phyloP scores from a whole-genome alignment of 345 rosid species.

The Balakata baccata region DNA sequence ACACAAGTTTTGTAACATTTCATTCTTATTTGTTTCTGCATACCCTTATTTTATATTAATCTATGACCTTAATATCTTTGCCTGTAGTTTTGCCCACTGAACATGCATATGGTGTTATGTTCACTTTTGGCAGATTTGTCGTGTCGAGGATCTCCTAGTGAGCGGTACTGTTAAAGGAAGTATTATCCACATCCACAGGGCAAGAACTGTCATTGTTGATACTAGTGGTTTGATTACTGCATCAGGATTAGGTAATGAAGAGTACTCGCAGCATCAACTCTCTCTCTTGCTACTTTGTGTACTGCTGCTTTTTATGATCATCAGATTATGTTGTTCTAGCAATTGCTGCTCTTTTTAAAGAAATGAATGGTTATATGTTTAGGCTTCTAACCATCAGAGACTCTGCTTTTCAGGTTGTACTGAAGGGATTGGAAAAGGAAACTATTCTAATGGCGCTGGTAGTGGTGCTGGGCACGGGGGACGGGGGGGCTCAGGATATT shows the following conservation, averaged over 20 bases:
- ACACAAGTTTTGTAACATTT: background rate
- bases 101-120: background rate
- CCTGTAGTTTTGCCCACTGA: background rate
- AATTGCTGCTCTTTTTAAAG: conserved; percentile 17
- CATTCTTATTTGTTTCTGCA: background rate
- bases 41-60: background rate
- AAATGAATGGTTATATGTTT: conserved; percentile 2
- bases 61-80: background rate
- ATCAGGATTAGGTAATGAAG: conserved; percentile 69
- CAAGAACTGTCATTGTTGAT: conserved; percentile 71
- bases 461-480: conserved; percentile 99
- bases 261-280: conserved; percentile 12
- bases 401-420: conserved; percentile 67
- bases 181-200: conserved; percentile 90
- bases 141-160: conserved; percentile 93
- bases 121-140: conserved; percentile 61
- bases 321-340: conserved; percentile 12
- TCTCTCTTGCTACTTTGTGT: conserved; percentile 8
- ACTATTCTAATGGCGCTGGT: conserved; percentile 81
- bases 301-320: background rate
- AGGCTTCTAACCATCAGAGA: conserved; percentile 20
- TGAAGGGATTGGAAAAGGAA: conserved; percentile 82
- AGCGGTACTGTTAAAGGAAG: conserved; percentile 83
- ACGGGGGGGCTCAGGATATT: conserved; percentile 85
- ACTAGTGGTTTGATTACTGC: conserved; percentile 68